Base-by-base conservation (phyloP, 352 stramenopile genomes). In the Globisporangium nodosum region DNA sequence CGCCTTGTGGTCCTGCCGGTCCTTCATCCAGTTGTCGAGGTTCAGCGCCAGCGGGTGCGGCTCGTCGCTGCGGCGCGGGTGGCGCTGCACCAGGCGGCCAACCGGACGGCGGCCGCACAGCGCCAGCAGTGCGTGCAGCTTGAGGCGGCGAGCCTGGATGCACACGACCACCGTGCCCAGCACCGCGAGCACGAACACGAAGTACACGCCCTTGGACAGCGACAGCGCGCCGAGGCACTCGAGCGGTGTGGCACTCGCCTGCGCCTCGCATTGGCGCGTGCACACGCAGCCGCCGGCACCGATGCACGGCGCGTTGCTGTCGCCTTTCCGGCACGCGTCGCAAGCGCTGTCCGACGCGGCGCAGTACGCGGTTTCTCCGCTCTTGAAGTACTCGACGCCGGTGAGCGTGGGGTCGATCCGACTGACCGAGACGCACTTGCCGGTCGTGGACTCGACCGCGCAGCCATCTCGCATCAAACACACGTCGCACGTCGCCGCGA, bases 391-490 rank as follows among this genome's bases (percentile, higher is more conserved):
- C 20, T 61, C 54, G 18, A 64, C 54, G 18, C 53, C 54, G 39
- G 42, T 46, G 9, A 55, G 24, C 2, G 60, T 21, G 5, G 53
- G 50, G 8, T 68, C 18, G 24, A 72, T 68, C 5, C 58, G 53
- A 4, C 42, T 61, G 21, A 42, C 52, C 4, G 66, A 71, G 5
- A 80, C 61, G 64, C 71, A 80, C 12, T 66, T 69, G 45, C 69
- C 71, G 1, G 68, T 80, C 27, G 59, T 66, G 16, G 69, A 66
- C 39, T 80, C 68, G n/a, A 80, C 51, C n/a, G 71, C 63, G 30
- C 71, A 80, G 37, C 68, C 68, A 7, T 33, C 16, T 21, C 54
- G 43, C 24, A 37, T 46, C n/a, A 65, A 30, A 27, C 60, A 65
- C 11, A 54, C 37, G 27, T 62, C 35, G 53, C 60, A 65, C 21